Conservation (phyloP, 306 rosid genomes). For the Cucurbita maxima region DNA sequence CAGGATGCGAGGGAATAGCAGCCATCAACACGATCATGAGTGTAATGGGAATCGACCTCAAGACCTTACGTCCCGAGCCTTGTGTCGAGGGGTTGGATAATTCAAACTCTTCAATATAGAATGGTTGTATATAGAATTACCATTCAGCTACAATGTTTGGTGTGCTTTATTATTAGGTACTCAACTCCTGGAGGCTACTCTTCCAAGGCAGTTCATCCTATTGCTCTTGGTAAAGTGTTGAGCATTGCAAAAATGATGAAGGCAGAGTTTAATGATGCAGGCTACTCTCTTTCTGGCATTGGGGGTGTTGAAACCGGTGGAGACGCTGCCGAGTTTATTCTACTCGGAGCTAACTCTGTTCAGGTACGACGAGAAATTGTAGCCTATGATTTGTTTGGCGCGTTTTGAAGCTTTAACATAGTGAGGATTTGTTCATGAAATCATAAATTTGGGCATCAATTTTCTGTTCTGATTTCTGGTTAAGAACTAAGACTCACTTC, state of each 20-base stretch:
- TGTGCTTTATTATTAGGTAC: constrained; percentile 37
- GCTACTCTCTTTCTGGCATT: constrained; percentile 66
- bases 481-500: not conserved
- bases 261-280: constrained; percentile 46
- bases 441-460: not conserved
- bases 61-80: constrained; percentile 82
- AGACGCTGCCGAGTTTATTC: constrained; percentile 96
- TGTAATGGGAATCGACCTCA: constrained; percentile 91
- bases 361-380: constrained; percentile 37
- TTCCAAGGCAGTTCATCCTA: constrained; percentile 91
- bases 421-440: not conserved
- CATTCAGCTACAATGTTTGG: constrained; percentile 1
- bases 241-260: constrained; percentile 80
- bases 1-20: constrained; percentile 77
- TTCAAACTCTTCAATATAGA: constrained; percentile 6
- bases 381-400: not conserved
- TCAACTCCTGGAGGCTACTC: constrained; percentile 99
- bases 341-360: constrained; percentile 83
- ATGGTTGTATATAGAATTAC: constrained; percentile 2
- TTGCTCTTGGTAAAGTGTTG: constrained; percentile 94
- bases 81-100: constrained; percentile 88
- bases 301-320: constrained; percentile 92
- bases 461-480: not conserved
- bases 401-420: too few species aligned
- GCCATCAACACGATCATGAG: constrained; percentile 97